Evolutionary conservation across 495 filamentous ascomycete species (phyloP).

Genomic region (Xylaria castorea): DNA sequence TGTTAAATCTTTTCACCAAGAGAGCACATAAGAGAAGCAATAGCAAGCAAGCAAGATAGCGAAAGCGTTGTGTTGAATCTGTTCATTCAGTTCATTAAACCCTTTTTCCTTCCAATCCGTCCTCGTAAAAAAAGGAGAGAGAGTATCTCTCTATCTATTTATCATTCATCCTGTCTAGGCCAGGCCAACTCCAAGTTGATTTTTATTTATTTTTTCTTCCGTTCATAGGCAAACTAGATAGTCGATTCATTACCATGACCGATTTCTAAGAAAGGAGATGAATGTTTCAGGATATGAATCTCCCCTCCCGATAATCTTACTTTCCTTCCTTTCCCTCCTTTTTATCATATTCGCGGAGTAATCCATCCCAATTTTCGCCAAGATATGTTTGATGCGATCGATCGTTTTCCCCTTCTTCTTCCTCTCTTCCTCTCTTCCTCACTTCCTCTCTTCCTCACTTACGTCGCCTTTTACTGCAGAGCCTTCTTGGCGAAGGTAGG

Average conservation of each 20-base stretch:
- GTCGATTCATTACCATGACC: neutral
- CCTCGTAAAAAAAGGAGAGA: neutral
- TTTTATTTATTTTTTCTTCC: neutral
- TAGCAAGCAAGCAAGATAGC: too few species aligned
- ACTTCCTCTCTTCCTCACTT: neutral
- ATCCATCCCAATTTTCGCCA: neutral
- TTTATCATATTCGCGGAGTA: neutral
- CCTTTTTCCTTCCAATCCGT: neutral
- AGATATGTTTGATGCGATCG: neutral
- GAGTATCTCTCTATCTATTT: neutral
- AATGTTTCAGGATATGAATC: neutral
- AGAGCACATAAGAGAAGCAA: neutral
- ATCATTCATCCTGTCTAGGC: neutral
- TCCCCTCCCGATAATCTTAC: neutral
- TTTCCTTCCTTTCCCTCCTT: neutral
- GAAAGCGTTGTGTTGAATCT: neutral
- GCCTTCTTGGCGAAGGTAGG: slow-evolving; percentile 90
- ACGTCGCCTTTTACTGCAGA: slow-evolving; percentile 55
- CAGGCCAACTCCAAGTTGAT: neutral
- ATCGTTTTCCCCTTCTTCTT: neutral
- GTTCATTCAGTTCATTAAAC: neutral
- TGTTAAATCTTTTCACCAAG: neutral
- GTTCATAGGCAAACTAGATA: neutral
- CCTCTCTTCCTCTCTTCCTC: neutral
- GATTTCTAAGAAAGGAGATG: neutral